Evolutionary conservation across 2,329 filamentous ascomycete genomes (phyloP), one percentile per base, ranked within the genome.

Genomic region (Aspergillus alliaceus): DNA sequence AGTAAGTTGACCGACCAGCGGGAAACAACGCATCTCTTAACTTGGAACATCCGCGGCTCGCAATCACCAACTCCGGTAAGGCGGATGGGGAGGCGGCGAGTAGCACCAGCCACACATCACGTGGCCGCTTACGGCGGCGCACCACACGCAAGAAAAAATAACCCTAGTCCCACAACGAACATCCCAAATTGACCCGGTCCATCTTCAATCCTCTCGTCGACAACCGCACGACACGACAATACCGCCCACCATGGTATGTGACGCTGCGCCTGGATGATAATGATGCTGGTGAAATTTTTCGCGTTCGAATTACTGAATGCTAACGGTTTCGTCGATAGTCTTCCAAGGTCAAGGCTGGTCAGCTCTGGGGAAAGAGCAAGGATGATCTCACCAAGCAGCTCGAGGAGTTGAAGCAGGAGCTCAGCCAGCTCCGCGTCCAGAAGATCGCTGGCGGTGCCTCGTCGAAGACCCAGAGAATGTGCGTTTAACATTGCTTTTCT

Each of bases 321-420:
- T 31, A 48, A 48, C 6, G n/a, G 27, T 48, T 18, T 31, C 20
- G n/a, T 32, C 20, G 44, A 48, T 71, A 86, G 83, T 87, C 85
- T 79, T 81, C 80, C 72, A 87, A 87, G 87, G 91, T 99, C 83
- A 98, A 97, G 90, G 88, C 93, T 80, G 87, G 86, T 83, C 86
- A 90, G 84, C 91, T 99, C 82, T 98, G 95, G 95, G 88, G 87
- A 84, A 99, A 99, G 91, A 93, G 86, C 89, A 98, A 98, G 89
- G 91, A 96, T 77, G 96, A 99, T 75, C 86, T 99, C 81, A 86
- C 87, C 78, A 96, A 95, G 87, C 92, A 96, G 82, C 88, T 97
- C 77, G 88, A 87, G 73, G 92, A 96, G 82, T 85, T 96, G 79
- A 96, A 97, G 90, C 87, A 89, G 67, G 96, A 99, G 86, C 88